phyloP scores from a whole-genome alignment of 2,329 filamentous ascomycete genomes.

The Penicillium expansum region DNA sequence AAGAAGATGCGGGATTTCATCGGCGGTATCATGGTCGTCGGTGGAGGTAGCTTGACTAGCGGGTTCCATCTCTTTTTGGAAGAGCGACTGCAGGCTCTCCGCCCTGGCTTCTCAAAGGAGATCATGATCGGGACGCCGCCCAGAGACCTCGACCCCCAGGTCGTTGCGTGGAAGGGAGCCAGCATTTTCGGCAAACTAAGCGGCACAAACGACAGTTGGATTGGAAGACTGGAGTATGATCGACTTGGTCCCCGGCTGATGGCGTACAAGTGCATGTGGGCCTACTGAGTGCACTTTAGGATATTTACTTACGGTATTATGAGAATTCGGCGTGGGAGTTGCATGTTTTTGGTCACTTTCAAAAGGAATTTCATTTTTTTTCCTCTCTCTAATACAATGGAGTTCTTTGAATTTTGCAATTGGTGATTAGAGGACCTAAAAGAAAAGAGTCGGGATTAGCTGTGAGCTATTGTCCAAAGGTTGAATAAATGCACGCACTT shows the following conservation, averaged over 20 bases:
- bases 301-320: slow-evolving; percentile 9
- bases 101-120: slow-evolving; percentile 62
- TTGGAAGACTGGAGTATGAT: slow-evolving; percentile 83
- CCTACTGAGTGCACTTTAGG: slow-evolving; percentile 43
- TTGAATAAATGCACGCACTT: not conserved
- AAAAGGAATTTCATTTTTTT: not conserved
- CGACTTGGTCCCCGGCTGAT: slow-evolving; percentile 75
- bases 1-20: slow-evolving; percentile 90
- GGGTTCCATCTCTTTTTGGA: slow-evolving; percentile 81
- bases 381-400: not conserved
- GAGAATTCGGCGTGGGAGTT: slow-evolving; percentile 23
- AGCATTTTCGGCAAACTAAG: slow-evolving; percentile 91
- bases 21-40: slow-evolving; percentile 85
- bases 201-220: slow-evolving; percentile 90
- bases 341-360: slow-evolving; percentile 2
- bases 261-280: slow-evolving; percentile 74
- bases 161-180: slow-evolving; percentile 97
- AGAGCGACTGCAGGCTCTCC: slow-evolving; percentile 68
- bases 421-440: not conserved
- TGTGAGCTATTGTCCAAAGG: not conserved
- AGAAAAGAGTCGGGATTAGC: not conserved
- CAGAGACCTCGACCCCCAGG: slow-evolving; percentile 91
- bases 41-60: slow-evolving; percentile 76
- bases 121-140: slow-evolving; percentile 69
- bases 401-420: not conserved